phyloP scores from a whole-genome alignment of 73 alveolate species.

The Uronychia setigera region DNA sequence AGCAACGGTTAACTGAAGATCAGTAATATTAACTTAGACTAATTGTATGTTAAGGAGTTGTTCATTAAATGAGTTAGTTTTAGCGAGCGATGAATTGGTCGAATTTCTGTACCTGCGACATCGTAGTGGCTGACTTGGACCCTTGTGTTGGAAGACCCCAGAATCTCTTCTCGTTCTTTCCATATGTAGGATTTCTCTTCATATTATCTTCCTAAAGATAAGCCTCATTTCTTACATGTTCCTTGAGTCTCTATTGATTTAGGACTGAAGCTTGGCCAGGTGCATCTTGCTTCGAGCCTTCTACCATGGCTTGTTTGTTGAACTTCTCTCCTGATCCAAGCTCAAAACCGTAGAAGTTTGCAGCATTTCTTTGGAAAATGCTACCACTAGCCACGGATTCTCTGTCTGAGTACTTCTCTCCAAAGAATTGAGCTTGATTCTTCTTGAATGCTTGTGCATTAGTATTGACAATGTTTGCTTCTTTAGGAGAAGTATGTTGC shows the following conservation, averaged over 20 bases:
- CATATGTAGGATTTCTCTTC: slow-evolving; percentile 48
- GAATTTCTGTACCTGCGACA: no score
- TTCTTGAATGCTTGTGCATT: slow-evolving; percentile 29
- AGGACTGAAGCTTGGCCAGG: slow-evolving; percentile 23
- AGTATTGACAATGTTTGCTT: background rate
- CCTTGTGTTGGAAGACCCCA: slow-evolving; percentile 42
- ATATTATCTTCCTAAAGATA: slow-evolving; percentile 46
- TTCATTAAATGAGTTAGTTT: no score
- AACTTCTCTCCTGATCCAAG: slow-evolving; percentile 4
- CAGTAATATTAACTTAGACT: no score
- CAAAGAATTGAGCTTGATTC: slow-evolving; percentile 46
- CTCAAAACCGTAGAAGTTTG: slow-evolving; percentile 36
- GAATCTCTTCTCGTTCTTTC: slow-evolving; percentile 52
- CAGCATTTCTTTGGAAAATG: slow-evolving; percentile 52
- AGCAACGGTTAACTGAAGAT: no score
- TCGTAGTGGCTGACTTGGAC: no score
- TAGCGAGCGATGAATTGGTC: no score
- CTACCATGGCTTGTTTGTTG: background rate
- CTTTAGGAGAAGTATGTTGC: background rate
- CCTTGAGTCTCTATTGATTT: slow-evolving; percentile 42
- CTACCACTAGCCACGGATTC: slow-evolving; percentile 26
- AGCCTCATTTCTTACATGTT: no score
- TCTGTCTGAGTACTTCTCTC: slow-evolving; percentile 48
- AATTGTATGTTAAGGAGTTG: no score
- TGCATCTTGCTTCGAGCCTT: background rate